Base-by-base conservation (phyloP, 139 green algal genomes). In the Marvania coccoides region DNA sequence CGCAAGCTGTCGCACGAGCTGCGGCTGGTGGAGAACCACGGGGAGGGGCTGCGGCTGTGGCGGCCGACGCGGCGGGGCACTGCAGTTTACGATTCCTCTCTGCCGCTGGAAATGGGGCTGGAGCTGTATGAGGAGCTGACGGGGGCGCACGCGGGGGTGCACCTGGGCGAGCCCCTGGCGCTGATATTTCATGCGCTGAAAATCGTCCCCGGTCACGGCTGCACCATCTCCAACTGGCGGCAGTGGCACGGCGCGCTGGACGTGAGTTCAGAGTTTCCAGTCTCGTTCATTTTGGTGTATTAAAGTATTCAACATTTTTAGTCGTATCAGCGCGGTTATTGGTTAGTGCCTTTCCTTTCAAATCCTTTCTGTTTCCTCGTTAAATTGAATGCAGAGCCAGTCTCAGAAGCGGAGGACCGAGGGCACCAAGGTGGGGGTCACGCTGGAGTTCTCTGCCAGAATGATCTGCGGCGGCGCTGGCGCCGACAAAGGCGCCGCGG, bases 11-110 rank as follows among this genome's bases (percentile, higher is more conserved):
- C 68, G 23, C 36, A 38, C 4, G 12, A 47, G 13, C n/a, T 46
- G 42, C 8, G 58, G 37, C 70, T 77, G 30, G 24, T 77, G 26
- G 29, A 58, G 26, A 4, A 6, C 2, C 3, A n/a, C 15, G 9
- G 29, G 15, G 51, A 68, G 13, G 28, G 40, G 36, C n/a, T 39
- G 10, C 24, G 42, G 13, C 19, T 7, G 10, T 83, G 72, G 69
- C 24, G 58, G 45, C 54, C 69, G 30, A 87, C 80, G 0, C 47
- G 38, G 24, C 75, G 80, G 64, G 82, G 82, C 0, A 30, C n/a
- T 15, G 80, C 80, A 2, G 79, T 88, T 4, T 83, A 84, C 62
- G 71, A 81, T 12, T 74, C 58, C 15, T 61, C 47, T 5, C 69
- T 88, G 42, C 77, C 80, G 10, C 75, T 71, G 15, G 39, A 64